Evolutionary conservation across 805 yeast genomes (phyloP), one percentile per base, ranked within the genome.

Genomic region (Brettanomyces bruxellensis): DNA sequence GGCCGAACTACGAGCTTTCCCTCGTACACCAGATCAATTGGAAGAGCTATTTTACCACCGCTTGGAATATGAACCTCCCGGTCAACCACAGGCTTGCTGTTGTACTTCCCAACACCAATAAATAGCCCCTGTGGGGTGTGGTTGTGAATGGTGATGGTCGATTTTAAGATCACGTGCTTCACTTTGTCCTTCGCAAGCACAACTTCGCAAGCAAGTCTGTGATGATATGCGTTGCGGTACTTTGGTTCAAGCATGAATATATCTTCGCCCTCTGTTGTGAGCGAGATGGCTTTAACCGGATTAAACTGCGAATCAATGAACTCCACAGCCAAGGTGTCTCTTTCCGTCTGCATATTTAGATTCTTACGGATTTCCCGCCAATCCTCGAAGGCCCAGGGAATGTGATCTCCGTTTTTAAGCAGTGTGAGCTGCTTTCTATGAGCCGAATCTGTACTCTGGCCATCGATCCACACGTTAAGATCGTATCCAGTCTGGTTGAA

Each of bases 381-480:
- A 59, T 91, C 96, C 56, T 90, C 95, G 68, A 95, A 95, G 38
- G 89, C 81, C 97, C 98, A 93, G 1, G 86, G 83, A 4, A 77
- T 60, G 4, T 64, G 62, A 4, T 75, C 78, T 1, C 76, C 75
- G 44, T 79, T 70, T 37, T 67, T 62, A 13, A 86, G 58, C 0
- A 55, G 36, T 0, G 72, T 68, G 13, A 64, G 41, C 62, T 66
- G 52, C 41, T 56, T 52, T 45, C 65, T 38, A 46, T 62, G 53
- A 32, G 56, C 48, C 25, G 58, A 36, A 11, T 52, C 52, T 30
- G 53, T 28, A 6, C 18, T 25, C 23, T 30, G 11, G 25, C 34
- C 18, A 43, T 84, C 86, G n/a, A 81, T 74, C 96, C 96, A 90
- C 0, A 93, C 76, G 43, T 81, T 78, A n/a, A 91, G 48, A 47